Evolutionary conservation across 176 grass and related monocot genomes (phyloP), one percentile per base, ranked within the genome.

Genomic region (Oryza australiensis): DNA sequence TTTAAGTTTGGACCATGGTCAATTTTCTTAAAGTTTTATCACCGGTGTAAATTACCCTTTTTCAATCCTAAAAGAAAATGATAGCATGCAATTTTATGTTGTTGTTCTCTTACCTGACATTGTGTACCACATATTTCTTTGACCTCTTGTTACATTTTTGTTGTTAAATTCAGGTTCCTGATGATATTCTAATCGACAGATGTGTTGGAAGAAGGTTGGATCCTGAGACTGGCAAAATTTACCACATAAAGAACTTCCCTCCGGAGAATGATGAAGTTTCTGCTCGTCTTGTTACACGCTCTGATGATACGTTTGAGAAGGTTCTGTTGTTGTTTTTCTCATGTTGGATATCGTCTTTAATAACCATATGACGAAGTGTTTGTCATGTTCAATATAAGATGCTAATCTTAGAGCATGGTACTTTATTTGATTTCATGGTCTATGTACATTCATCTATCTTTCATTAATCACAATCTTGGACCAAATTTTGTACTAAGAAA

Each of bases 171-270:
- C 86, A 98, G 95, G 95, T 98, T 76, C 95, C 90, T 81, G 95
- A 94, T 87, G 95, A 93, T 62, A 89, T 88, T 88, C 79, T 94
- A 84, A 94, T 91, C 27, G 88, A 94, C 77, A 92, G 95, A 97
- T 94, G 92, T 84, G 84, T 98, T 77, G 95, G 95, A 86, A 98
- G 95, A 90, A 89, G 90, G 81, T 27, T 98, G 82, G 95, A 98
- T 87, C 95, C 90, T 68, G 70, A 86, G 46, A 93, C 92, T 22
- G 88, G 90, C 38, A 98, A 98, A 89, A 94, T 98, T 94, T 98
- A 98, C 63, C 95, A 98, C 77, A 57, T 94, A 48, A 97, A 86
- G 75, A 94, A 89, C 72, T 93, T 82, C 9, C 90, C 90, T 46
- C 92, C 92, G 2, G 88, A 94, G 87, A 91, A 83, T 78, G 88